Percentiles rank a stretch among this genome's conserved stretches.
Conservation (phyloP, 2,329 filamentous ascomycete species). For the Aureobasidium sp. region DNA sequence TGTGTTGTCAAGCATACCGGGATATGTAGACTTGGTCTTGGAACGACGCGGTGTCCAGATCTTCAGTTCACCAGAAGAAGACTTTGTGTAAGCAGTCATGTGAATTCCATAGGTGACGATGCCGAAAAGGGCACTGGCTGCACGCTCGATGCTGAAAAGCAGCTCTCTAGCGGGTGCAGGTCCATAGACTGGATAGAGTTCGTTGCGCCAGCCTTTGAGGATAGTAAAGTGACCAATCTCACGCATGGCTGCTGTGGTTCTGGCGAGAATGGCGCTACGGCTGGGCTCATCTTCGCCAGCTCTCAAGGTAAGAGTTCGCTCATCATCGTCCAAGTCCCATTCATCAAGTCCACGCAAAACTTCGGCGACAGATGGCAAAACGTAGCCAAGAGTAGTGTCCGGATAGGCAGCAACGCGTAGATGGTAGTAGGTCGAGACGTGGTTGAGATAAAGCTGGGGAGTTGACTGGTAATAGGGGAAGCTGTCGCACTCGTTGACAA, state of each 20-base stretch:
- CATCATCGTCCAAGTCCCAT: slow-evolving; percentile 51
- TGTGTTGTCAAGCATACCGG: slow-evolving; percentile 88
- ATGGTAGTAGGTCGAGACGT: slow-evolving; percentile 43
- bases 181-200: slow-evolving; percentile 69
- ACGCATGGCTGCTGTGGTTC: slow-evolving; percentile 59
- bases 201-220: slow-evolving; percentile 69
- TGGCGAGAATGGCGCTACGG: slow-evolving; percentile 49
- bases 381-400: slow-evolving; percentile 51
- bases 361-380: slow-evolving; percentile 53
- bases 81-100: slow-evolving; percentile 61
- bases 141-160: slow-evolving; percentile 69
- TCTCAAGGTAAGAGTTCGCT: slow-evolving; percentile 52
- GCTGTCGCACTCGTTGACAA: slow-evolving; percentile 49
- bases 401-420: slow-evolving; percentile 60
- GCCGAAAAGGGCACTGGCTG: slow-evolving; percentile 64
- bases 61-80: slow-evolving; percentile 48
- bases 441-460: slow-evolving; percentile 44
- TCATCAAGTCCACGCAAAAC: slow-evolving; percentile 46
- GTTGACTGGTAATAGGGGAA: slow-evolving; percentile 67
- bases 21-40: slow-evolving; percentile 73
- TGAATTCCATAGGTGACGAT: slow-evolving; percentile 69
- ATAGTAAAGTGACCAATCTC: slow-evolving; percentile 63
- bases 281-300: slow-evolving; percentile 49
- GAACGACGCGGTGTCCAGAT: slow-evolving; percentile 80
- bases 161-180: slow-evolving; percentile 47